Conservation (phyloP, 1,139 yeast genomes). For the Scheffersomyces illinoinensis region DNA sequence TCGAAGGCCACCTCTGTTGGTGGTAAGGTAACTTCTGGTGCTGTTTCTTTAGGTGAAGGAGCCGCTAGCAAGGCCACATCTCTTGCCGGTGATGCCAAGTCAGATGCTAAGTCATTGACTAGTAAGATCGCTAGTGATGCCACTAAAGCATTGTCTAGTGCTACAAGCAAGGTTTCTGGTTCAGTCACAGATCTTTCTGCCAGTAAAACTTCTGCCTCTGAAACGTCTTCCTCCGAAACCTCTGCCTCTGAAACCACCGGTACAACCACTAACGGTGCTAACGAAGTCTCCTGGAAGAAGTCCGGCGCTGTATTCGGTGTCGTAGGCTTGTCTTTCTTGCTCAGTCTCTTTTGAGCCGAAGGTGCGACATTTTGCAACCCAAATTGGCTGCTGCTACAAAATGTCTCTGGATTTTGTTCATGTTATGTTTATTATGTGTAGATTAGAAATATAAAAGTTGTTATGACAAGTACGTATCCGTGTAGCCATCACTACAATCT, state of each 20-base stretch:
- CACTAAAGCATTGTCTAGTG: conserved; percentile 10
- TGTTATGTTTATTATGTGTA: neutral
- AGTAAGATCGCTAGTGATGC: neutral
- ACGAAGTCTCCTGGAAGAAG: conserved; percentile 36
- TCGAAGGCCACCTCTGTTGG: conserved; percentile 17
- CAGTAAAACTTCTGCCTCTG: conserved; percentile 13
- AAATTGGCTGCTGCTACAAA: neutral
- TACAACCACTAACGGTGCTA: conserved; percentile 17
- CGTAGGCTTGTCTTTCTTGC: conserved; percentile 38
- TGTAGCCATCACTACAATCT: neutral
- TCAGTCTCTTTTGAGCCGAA: conserved; percentile 28
- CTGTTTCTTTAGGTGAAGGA: neutral
- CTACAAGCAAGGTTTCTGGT: conserved; percentile 2
- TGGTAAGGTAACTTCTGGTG: conserved; percentile 10
- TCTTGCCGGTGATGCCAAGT: conserved; percentile 8
- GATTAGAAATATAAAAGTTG: neutral
- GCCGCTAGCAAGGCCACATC: conserved; percentile 10
- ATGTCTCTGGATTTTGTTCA: neutral
- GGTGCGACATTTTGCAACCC: neutral
- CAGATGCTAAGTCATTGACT: conserved; percentile 3
- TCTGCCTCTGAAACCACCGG: conserved; percentile 10
- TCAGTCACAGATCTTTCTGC: conserved; percentile 8
- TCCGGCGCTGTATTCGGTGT: conserved; percentile 39
- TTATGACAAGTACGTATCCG: neutral
- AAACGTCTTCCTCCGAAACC: conserved; percentile 12